A percentile compares a stretch with the other conserved stretches of the same genome.
Evolutionary conservation across 176 grass and related monocot species (phyloP).

Genomic region (Chloris gayana): DNA sequence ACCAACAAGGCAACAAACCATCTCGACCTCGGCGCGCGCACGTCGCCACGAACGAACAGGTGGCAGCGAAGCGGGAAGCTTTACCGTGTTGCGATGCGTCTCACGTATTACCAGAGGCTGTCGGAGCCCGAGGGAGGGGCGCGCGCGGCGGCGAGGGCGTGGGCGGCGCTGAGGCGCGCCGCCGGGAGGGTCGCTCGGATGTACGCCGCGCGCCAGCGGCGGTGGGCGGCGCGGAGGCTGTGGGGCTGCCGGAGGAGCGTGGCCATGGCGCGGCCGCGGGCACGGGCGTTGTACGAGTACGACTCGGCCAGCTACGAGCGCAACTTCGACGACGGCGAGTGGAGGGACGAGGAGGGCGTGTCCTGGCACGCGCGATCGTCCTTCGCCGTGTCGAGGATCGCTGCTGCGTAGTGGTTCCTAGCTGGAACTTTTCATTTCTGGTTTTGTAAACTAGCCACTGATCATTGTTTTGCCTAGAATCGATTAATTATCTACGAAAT

Average conservation of each 20-base stretch:
- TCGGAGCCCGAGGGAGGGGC: neutral
- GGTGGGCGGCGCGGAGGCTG: constrained; percentile 1
- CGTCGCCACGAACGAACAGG: neutral
- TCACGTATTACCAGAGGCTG: constrained; percentile 46
- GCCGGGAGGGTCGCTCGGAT: neutral
- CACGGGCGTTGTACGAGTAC: constrained; percentile 65
- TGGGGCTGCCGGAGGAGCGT: neutral
- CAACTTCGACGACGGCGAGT: constrained; percentile 60
- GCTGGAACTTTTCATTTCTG: neutral
- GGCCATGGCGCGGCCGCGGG: neutral
- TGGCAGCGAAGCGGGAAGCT: too few relatives aligned
- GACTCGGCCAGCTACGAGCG: constrained; percentile 56
- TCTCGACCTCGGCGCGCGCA: neutral
- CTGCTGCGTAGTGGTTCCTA: neutral
- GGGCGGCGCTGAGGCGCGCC: neutral
- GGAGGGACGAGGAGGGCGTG: constrained; percentile 27
- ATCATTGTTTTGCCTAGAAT: too few relatives aligned
- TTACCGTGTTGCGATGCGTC: constrained; percentile 10
- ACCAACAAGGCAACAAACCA: neutral
- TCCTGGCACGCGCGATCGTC: constrained; percentile 28
- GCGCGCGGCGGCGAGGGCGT: neutral
- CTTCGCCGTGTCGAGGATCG: neutral
- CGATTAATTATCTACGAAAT: too few relatives aligned
- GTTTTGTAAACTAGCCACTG: neutral
- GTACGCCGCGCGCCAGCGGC: neutral